Percentiles rank a stretch among this genome's conserved stretches.
Evolutionary conservation across 106 monocot species (phyloP).

Genomic region (Platanthera zijinensis): DNA sequence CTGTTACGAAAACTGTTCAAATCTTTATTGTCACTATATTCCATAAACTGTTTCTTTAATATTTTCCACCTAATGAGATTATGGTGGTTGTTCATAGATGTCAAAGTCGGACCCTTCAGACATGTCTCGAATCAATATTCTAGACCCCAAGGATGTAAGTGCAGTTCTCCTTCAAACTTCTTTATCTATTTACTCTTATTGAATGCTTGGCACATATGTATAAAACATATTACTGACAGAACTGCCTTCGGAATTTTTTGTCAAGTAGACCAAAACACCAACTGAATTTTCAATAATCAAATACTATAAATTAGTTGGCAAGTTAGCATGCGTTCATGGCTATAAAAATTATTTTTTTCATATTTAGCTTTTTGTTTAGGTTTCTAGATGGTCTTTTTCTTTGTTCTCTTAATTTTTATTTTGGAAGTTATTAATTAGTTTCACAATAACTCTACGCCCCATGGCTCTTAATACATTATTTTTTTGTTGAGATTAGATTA

Average conservation of each 20-base stretch:
- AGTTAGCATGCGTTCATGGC: background rate
- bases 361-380: background rate
- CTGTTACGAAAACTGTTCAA: background rate
- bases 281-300: background rate
- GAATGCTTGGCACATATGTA: background rate
- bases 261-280: background rate
- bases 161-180: background rate
- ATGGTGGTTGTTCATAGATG: conserved; percentile 50
- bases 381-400: background rate
- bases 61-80: conserved; percentile 6
- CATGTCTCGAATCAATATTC: conserved; percentile 92
- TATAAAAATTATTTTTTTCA: background rate
- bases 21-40: too few species aligned
- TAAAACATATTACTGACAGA: conserved; percentile 1
- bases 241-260: background rate
- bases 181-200: background rate
- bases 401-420: background rate
- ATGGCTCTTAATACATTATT: too few species aligned
- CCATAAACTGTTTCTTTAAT: background rate
- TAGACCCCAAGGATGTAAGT: conserved; percentile 97
- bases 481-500: too few species aligned
- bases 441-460: background rate
- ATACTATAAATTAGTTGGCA: background rate
- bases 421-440: background rate
- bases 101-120: conserved; percentile 94